Base-by-base conservation (phyloP, 2,329 filamentous ascomycete species). In the Xylaria arbuscula region DNA sequence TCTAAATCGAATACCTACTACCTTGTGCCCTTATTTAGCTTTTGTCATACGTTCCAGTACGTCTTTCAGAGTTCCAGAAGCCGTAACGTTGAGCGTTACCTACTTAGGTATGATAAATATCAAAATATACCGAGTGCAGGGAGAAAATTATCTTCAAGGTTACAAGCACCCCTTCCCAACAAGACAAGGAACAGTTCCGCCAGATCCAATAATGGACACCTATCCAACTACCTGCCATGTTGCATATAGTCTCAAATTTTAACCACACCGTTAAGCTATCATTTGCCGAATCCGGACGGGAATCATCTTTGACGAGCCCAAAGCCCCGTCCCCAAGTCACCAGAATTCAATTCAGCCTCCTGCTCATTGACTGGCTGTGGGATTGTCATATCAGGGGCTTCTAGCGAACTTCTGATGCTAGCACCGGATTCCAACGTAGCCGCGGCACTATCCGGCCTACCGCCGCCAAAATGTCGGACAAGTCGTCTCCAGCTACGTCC, bases 401-500 rank as follows among this genome's bases (percentile, higher is more conserved):
- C 40, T 28, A 36, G 47, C 19, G 47, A 45, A 40, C 9, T 48
- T 15, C 19, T 34, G 28, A 1, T 17, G 24, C 11, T 28, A 19
- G 36, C 9, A 8, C 56, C 61, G 19, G 50, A 51, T n/a, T 56
- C 55, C n/a, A 64, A 10, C 11, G 40, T 19, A 3, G 45, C 22
- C 3, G 53, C 32, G 15, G 22, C 56, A 3, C 32, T 51, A 17
- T 38, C 28, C 7, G 36, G 13, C 13, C 19, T 56, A 22, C 4
- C 34, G 34, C 54, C 22, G 11, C 19, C 55, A 3, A 15, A 22
- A 28, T 40, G 48, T 54, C 8, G 48, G 38, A 60, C 47, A 24
- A 67, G 60, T 48, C 65, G 54, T 48, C 38, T 32, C 15, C 72
- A 47, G 38, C 73, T 73, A 22, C 50, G 62, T 45, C 73, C 69